Conservation (phyloP, 73 alveolate species). For the Uronychia binucleata region DNA sequence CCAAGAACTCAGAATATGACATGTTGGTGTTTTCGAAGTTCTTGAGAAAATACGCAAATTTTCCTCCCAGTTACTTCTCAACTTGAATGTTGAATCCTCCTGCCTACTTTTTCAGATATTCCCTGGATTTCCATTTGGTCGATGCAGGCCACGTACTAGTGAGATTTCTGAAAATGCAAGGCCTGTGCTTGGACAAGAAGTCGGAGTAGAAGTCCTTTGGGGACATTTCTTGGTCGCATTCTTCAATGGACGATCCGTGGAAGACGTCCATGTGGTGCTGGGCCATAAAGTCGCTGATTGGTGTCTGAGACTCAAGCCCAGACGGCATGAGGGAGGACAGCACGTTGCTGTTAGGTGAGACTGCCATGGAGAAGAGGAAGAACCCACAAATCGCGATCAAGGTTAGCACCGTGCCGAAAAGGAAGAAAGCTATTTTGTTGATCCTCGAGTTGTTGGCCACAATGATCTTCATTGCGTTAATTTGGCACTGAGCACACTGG, state of each 20-base stretch:
- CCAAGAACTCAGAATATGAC: slow-evolving; percentile 53
- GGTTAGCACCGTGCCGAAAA: not conserved
- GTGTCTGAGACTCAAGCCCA: not conserved
- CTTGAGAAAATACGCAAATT: slow-evolving; percentile 64
- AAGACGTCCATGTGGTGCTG: not conserved
- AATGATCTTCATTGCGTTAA: not conserved
- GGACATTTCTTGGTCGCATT: slow-evolving; percentile 5
- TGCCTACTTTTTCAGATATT: slow-evolving; percentile 31
- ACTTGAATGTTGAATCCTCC: slow-evolving; percentile 55
- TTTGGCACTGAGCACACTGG: not conserved
- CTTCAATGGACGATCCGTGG: not conserved
- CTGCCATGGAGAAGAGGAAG: no score
- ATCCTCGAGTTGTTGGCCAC: not conserved
- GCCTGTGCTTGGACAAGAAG: slow-evolving; percentile 39
- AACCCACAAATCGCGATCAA: not conserved
- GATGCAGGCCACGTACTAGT: slow-evolving; percentile 57
- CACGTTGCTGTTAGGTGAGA: no score
- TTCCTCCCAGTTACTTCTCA: slow-evolving; percentile 38
- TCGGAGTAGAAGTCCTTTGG: slow-evolving; percentile 36
- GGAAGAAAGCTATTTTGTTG: not conserved
- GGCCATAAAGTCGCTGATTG: not conserved
- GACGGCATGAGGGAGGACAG: not conserved
- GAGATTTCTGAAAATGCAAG: slow-evolving; percentile 52
- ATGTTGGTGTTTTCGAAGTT: slow-evolving; percentile 32
- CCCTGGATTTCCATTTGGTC: slow-evolving; percentile 40